A percentile compares a stretch with the other conserved stretches of the same genome.
phyloP scores from a whole-genome alignment of 1,284 basidiomycete genomes.

The Rhodotorula sp. region DNA sequence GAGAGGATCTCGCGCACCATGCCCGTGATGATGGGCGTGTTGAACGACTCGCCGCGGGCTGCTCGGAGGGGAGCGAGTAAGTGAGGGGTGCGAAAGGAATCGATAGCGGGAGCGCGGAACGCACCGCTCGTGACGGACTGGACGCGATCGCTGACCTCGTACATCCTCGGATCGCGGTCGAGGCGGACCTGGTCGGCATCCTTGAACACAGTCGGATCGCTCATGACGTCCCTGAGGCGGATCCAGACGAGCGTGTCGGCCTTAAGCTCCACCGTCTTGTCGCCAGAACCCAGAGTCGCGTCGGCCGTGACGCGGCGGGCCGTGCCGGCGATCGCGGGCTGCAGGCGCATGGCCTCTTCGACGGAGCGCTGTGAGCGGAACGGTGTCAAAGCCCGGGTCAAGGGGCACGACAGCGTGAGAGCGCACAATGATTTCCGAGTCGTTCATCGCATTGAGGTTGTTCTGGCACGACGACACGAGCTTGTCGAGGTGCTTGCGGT shows the following conservation, averaged over 20 bases:
- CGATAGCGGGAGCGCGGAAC: not conserved
- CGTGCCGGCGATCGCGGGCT: conserved; percentile 33
- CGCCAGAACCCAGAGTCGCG: not conserved
- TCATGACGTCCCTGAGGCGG: conserved; percentile 19
- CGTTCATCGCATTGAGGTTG: conserved; percentile 20
- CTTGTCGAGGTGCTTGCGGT: no score
- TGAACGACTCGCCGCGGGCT: conserved; percentile 20
- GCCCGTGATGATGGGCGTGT: conserved; percentile 6
- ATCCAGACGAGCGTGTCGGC: conserved; percentile 22
- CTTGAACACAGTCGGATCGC: conserved; percentile 15
- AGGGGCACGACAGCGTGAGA: not conserved
- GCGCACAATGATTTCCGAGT: conserved; percentile 13
- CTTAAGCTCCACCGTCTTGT: conserved; percentile 18
- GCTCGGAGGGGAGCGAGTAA: not conserved
- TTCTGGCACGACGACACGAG: conserved; percentile 21
- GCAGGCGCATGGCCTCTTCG: conserved; percentile 38
- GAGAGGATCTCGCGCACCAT: conserved; percentile 6
- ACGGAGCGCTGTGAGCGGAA: conserved; percentile 19
- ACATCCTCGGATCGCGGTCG: conserved; percentile 5
- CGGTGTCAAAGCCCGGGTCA: not conserved
- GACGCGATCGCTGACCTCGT: conserved; percentile 13
- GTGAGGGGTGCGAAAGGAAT: not conserved
- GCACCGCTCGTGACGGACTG: conserved; percentile 24
- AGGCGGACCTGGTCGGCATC: conserved; percentile 22
- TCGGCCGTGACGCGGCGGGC: conserved; percentile 25